Evolutionary conservation across 1,139 yeast genomes (phyloP).

Genomic region (Pichia sp.): DNA sequence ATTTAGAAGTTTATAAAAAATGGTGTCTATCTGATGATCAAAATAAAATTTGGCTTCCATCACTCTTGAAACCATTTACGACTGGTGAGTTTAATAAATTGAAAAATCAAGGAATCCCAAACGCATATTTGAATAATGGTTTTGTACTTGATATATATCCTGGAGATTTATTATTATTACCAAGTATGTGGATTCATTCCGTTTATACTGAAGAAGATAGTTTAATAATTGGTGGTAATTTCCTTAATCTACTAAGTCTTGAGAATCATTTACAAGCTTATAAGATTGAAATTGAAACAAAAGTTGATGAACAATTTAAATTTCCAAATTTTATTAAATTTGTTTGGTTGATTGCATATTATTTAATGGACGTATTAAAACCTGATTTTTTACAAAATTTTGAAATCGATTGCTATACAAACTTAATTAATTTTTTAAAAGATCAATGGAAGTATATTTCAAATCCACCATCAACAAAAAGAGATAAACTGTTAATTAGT

Average conservation of each 20-base stretch:
- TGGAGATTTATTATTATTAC: constrained; percentile 78
- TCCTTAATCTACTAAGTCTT: constrained; percentile 59
- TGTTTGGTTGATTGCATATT: constrained; percentile 58
- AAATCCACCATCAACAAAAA: constrained; percentile 6
- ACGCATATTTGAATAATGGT: constrained; percentile 40
- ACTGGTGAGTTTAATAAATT: constrained; percentile 8
- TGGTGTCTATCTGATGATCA: constrained; percentile 74
- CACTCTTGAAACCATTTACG: constrained; percentile 31
- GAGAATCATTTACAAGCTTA: constrained; percentile 56
- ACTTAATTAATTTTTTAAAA: constrained; percentile 21
- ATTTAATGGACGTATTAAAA: constrained; percentile 28
- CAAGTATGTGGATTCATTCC: constrained; percentile 93
- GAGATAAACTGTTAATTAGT: constrained; percentile 14
- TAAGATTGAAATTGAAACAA: constrained; percentile 57
- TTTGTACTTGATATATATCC: constrained; percentile 54
- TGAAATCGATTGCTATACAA: constrained; percentile 16
- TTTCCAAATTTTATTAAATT: constrained; percentile 73
- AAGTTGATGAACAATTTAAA: constrained; percentile 68
- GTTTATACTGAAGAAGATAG: constrained; percentile 81
- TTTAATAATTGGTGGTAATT: constrained; percentile 83
- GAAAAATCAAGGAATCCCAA: constrained; percentile 10
- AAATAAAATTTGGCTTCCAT: constrained; percentile 62
- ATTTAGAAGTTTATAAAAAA: constrained; percentile 52
- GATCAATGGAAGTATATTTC: constrained; percentile 20
- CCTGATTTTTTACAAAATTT: constrained; percentile 15